Base-by-base conservation (phyloP, 2,329 filamentous ascomycete genomes). In the Hymenoscyphus scutula region DNA sequence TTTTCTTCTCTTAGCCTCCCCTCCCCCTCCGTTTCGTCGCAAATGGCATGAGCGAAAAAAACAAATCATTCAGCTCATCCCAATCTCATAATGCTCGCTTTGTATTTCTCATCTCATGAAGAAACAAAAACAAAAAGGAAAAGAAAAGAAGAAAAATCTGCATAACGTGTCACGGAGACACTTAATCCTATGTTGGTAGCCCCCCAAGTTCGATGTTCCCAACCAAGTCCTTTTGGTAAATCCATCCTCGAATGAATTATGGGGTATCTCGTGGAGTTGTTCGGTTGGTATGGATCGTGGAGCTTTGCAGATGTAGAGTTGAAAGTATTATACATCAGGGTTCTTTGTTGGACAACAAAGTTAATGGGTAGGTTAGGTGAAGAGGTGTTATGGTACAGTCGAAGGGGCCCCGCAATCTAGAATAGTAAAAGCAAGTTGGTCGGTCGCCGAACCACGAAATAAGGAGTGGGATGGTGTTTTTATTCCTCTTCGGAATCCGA, bases 401-500 rank as follows among this genome's bases (percentile, higher is more conserved):
- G 57, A 30, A 59, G 19, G n/a, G n/a, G 53, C 19, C 13, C 15
- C 25, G 48, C 19, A 45, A 19, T 27, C 10, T 8, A 13, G n/a
- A 17, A 19, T 25, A 15, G 19, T 38, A 48, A 23, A 41, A n/a
- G 54, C 29, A 27, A 15, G 27, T 34, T 32, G n/a, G n/a, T n/a
- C n/a, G 37, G 27, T 53, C 7, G 32, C 45, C 32, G 25, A 54
- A 30, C 15, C 11, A 53, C 7, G 53, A 57, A 17, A 19, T 34
- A 27, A 41, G 17, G 29, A 38, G 11, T 56, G 55, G 56, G 62
- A 48, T 65, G 10, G 27, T 23, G 25, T 37, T 8, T 38, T 58
- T 37, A 74, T 68, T 74, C 73, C 60, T 81, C 79, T 69, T 85
- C 83, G 4, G 82, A 85, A 69, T 81, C 80, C 67, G 78, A 77